A percentile compares a stretch with the other conserved stretches of the same genome.
Evolutionary conservation across 129 eudicot genomes (phyloP).

Genomic region (Kitagawia praeruptora): DNA sequence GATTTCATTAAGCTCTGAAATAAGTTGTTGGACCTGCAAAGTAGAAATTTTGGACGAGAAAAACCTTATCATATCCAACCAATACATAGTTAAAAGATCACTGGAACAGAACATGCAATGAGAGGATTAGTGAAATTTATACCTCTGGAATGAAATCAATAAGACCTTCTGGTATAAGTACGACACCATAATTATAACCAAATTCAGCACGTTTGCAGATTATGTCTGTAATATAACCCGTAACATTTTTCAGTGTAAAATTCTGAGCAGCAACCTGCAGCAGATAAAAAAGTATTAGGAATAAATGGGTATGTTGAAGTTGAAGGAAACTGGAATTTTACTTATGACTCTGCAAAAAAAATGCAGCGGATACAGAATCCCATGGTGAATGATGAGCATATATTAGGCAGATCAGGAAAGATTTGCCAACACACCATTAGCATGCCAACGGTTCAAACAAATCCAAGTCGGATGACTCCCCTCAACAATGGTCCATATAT

Average conservation of each 20-base stretch:
- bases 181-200: constrained; percentile 88
- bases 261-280: constrained; percentile 77
- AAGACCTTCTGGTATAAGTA: constrained; percentile 91
- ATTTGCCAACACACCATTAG: not conserved
- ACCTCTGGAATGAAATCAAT: constrained; percentile 99
- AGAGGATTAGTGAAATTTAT: not conserved
- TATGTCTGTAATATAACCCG: constrained; percentile 72
- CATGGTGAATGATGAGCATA: not conserved
- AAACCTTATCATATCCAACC: not conserved
- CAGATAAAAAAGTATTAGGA: not conserved
- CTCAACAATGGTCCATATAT: not conserved
- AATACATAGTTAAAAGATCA: not conserved
- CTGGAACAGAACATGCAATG: not conserved
- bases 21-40: constrained; percentile 80
- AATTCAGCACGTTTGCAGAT: constrained; percentile 74
- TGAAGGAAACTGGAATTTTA: not conserved
- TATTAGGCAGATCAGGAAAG: not conserved
- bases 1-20: constrained; percentile 93
- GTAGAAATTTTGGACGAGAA: constrained; percentile 4
- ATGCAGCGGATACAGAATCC: not conserved
- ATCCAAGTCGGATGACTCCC: not conserved
- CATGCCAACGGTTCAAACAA: not conserved
- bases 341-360: not conserved
- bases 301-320: not conserved
- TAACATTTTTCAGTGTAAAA: constrained; percentile 69